phyloP scores from a whole-genome alignment of 2,329 filamentous ascomycete species.

The Cryphonectria parasitica region DNA sequence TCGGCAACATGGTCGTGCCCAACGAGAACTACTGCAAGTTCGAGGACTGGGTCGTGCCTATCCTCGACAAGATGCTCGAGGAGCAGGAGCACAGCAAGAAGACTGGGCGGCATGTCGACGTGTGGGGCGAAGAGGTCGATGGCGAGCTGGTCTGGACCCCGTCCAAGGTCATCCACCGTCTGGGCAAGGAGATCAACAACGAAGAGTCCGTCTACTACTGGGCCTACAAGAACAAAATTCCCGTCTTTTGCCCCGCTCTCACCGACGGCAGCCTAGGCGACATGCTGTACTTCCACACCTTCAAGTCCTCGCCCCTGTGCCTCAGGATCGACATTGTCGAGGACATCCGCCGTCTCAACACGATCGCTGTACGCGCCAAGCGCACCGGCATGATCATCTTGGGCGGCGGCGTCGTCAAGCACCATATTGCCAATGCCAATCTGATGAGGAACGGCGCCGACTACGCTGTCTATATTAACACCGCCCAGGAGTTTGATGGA shows the following conservation, averaged over 20 bases:
- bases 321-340: slow-evolving; percentile 89
- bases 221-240: slow-evolving; percentile 96
- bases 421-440: slow-evolving; percentile 97
- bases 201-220: slow-evolving; percentile 94
- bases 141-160: slow-evolving; percentile 88
- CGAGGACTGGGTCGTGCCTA: slow-evolving; percentile 96
- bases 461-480: slow-evolving; percentile 97
- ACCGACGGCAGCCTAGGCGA: slow-evolving; percentile 95
- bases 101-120: slow-evolving; percentile 38
- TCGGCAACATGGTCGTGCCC: slow-evolving; percentile 93
- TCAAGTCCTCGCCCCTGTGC: slow-evolving; percentile 80
- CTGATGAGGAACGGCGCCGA: slow-evolving; percentile 98
- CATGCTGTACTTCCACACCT: slow-evolving; percentile 99
- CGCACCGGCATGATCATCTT: slow-evolving; percentile 93
- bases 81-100: slow-evolving; percentile 85
- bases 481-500: slow-evolving; percentile 94
- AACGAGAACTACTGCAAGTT: slow-evolving; percentile 98
- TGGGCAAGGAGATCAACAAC: slow-evolving; percentile 93
- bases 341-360: slow-evolving; percentile 92
- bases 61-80: slow-evolving; percentile 89
- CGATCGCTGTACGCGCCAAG: slow-evolving; percentile 83
- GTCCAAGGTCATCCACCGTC: slow-evolving; percentile 83
- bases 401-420: slow-evolving; percentile 93
- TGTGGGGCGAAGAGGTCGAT: slow-evolving; percentile 56
- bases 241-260: slow-evolving; percentile 93